A percentile compares a stretch with the other conserved stretches of the same genome.
Conservation (phyloP, 2,329 filamentous ascomycete species). For the Fusarium subglutinans region DNA sequence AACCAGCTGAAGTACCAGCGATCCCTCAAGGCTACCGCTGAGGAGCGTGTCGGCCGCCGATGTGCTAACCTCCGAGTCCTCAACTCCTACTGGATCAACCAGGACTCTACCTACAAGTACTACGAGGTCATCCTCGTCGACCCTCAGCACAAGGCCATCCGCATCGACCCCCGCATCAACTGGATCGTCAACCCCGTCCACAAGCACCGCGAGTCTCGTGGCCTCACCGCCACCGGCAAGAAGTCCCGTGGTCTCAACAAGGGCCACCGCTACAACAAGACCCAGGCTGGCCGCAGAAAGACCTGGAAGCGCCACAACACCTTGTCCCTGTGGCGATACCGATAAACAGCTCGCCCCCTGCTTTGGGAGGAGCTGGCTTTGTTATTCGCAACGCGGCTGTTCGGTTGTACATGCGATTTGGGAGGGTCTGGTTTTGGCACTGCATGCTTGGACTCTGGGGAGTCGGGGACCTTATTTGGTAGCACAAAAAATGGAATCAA, state of each 20-base stretch:
- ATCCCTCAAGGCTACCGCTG: slow-evolving; percentile 95
- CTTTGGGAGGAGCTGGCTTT: slow-evolving; percentile 6
- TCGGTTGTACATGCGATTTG: slow-evolving; percentile 33
- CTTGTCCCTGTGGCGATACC: slow-evolving; percentile 97
- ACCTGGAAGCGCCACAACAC: slow-evolving; percentile 99
- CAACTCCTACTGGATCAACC: slow-evolving; percentile 99
- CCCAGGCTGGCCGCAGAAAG: slow-evolving; percentile 95
- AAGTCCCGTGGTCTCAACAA: slow-evolving; percentile 99
- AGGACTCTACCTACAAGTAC: slow-evolving; percentile 99
- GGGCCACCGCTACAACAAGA: slow-evolving; percentile 99
- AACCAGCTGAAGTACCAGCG: slow-evolving; percentile 99
- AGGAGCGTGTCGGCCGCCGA: slow-evolving; percentile 99
- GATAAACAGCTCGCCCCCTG: slow-evolving; percentile 63
- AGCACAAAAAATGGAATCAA: slow-evolving; percentile 47
- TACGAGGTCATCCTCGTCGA: slow-evolving; percentile 99
- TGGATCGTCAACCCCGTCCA: slow-evolving; percentile 99
- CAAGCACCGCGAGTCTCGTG: slow-evolving; percentile 99
- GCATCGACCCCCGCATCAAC: slow-evolving; percentile 99
- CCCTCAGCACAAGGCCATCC: slow-evolving; percentile 99
- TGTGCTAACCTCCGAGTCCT: slow-evolving; percentile 99
- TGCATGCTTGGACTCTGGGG: slow-evolving; percentile 46
- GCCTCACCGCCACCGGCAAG: slow-evolving; percentile 98
- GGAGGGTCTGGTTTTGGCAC: slow-evolving; percentile 45
- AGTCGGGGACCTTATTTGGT: slow-evolving; percentile 46
- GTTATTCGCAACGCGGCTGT: slow-evolving; percentile 16